Evolutionary conservation across 306 rosid species (phyloP).

Genomic region (Abrus precatorius): DNA sequence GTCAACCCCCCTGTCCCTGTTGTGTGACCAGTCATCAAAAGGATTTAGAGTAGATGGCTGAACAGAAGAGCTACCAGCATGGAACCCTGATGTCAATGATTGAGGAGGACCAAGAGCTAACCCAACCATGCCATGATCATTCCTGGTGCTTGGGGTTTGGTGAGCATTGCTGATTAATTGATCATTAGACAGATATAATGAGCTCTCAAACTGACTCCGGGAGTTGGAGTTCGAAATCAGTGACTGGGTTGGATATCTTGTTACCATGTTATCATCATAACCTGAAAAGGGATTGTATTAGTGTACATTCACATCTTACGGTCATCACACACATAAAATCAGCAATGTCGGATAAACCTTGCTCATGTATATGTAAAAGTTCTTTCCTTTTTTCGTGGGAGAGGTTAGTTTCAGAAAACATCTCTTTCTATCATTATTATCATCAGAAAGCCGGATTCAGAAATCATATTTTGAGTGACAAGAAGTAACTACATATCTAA

Average conservation of each 20-base stretch:
- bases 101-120: constrained; percentile 93
- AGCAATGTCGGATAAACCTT: constrained; percentile 13
- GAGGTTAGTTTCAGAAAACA: background rate
- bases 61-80: constrained; percentile 60
- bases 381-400: background rate
- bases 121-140: constrained; percentile 67
- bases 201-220: constrained; percentile 65
- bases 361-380: background rate
- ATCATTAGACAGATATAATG: constrained; percentile 64
- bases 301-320: constrained; percentile 15
- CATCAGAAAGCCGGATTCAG: constrained; percentile 6
- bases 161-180: constrained; percentile 68
- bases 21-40: constrained; percentile 88
- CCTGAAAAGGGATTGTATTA: constrained; percentile 58
- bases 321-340: constrained; percentile 18
- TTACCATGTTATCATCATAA: constrained; percentile 59
- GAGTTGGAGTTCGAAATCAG: constrained; percentile 65
- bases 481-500: constrained; percentile 30
- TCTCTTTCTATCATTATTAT: constrained; percentile 1
- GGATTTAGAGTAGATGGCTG: constrained; percentile 69
- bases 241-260: constrained; percentile 68
- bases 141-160: constrained; percentile 59
- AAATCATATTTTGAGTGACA: constrained; percentile 29
- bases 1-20: constrained; percentile 83
- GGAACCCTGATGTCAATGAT: constrained; percentile 76